Evolutionary conservation across 768 basidiomycete species (phyloP), one percentile per base, ranked within the genome.

Genomic region (Gymnopilus dilepis): DNA sequence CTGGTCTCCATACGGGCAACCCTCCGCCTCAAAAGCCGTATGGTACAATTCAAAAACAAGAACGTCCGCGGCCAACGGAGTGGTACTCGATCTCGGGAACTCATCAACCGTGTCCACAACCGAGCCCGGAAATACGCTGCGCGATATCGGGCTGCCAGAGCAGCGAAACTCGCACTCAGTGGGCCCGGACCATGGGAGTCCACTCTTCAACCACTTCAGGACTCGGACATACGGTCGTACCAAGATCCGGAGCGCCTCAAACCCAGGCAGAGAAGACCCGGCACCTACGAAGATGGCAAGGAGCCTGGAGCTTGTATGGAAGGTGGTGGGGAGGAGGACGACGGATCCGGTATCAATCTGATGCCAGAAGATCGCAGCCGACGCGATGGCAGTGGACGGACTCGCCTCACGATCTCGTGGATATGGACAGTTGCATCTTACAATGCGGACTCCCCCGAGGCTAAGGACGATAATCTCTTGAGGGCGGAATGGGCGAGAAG

Each of bases 11-110:
- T 48, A 6, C 22, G 47, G 3, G 21, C n/a, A 3, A 48, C 47
- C 12, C 24, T 48, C 3, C 47, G 24, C 24, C 47, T 57, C 24
- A 57, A 57, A n/a, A 57, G 40, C 24, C 41, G 40, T 13, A 41
- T 57, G 37, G 37, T 57, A 3, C 3, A 26, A 4, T 57, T 57
- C 56, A 57, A 57, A 40, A 57, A 57, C 38, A 57, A 43, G 40
- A 57, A 57, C 19, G 21, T 57, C 15, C n/a, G 56, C 12, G 56
- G 56, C 22, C 56, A 57, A 38, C 19, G 56, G 1, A 37, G 40
- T 24, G 56, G 56, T 1, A 26, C 24, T 0, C 40, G 21, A 9
- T 57, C 56, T 26, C 40, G 56, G 28, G 31, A 31, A 9, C 22
- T 57, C 13, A 57, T 57, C 26, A 26, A 57, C 11, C 22, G 24